Percentiles rank a stretch among this genome's conserved stretches.
These are phyloP conservation scores for Zygoascus biomembranicola DNA, from an alignment of 805 yeast species.

Conservation along the genomic window DNA sequence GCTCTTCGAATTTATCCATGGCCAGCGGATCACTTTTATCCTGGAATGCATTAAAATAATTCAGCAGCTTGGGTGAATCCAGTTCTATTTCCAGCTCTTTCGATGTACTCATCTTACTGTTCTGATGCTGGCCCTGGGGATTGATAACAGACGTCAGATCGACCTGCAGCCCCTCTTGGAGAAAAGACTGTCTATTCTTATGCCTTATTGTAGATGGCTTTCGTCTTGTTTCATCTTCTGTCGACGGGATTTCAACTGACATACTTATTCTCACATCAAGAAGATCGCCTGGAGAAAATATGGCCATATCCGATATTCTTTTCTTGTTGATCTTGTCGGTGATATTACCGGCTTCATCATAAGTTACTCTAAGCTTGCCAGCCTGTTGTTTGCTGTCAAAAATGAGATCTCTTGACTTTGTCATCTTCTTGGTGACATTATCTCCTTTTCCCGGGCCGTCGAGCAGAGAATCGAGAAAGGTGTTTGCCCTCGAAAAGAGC, in stretches of 20 bases:
- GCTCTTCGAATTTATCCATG: conserved; percentile 49
- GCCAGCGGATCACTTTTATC: conserved; percentile 29
- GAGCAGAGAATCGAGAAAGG: conserved; percentile 18
- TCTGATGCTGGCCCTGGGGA: conserved; percentile 2
- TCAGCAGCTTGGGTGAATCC: conserved; percentile 35
- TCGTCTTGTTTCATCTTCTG: conserved; percentile 29
- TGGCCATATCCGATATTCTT: conserved; percentile 61
- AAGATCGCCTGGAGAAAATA: conserved; percentile 67
- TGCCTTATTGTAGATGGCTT: conserved; percentile 51
- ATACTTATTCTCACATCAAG: conserved; percentile 72
- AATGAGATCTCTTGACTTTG: conserved; percentile 12
- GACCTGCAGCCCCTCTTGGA: conserved; percentile 45
- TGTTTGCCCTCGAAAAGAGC: conserved; percentile 16
- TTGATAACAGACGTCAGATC: conserved; percentile 28
- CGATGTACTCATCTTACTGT: conserved; percentile 7
- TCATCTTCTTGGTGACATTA: conserved; percentile 3
- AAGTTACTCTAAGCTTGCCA: conserved; percentile 22
- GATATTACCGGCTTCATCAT: conserved; percentile 19
- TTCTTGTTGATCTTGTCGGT: conserved; percentile 66
- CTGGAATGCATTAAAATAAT: conserved; percentile 33
- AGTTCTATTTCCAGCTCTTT: conserved; percentile 47
- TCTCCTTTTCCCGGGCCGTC: background rate
- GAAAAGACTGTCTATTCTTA: conserved; percentile 64
- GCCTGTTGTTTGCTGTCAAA: conserved; percentile 7
- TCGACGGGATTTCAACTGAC: conserved; percentile 61